These are phyloP conservation scores for Torrubiellomyces zombiae DNA, from an alignment of 2,329 filamentous ascomycete genomes.

Conservation along the genomic window DNA sequence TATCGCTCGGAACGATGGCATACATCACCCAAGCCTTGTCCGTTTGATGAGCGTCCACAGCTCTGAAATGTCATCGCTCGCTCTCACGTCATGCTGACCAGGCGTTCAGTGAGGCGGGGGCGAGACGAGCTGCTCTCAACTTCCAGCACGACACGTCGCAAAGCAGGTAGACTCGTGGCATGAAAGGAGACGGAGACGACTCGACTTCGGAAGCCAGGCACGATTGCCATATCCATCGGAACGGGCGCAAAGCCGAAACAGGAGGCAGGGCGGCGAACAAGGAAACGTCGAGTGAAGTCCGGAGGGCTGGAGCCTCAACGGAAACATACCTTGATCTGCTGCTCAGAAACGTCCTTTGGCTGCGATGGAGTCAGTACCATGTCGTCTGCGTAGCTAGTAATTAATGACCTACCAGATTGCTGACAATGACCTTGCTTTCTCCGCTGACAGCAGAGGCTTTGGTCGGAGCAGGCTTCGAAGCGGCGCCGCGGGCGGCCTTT, in stretches of 20 bases:
- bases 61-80: constrained; percentile 13
- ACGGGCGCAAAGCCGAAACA: constrained; percentile 11
- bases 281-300: constrained; percentile 52
- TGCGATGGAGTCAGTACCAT: constrained; percentile 21
- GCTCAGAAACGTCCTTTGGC: constrained; percentile 92
- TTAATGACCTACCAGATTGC: constrained; percentile 66
- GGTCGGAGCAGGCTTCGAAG: constrained; percentile 45
- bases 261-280: constrained; percentile 21
- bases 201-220: constrained; percentile 1
- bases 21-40: constrained; percentile 3
- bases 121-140: constrained; percentile 44
- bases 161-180: constrained; percentile 13
- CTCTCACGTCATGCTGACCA: constrained; percentile 30
- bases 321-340: constrained; percentile 99
- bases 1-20: constrained; percentile 3
- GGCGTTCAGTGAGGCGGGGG: constrained; percentile 25
- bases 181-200: constrained; percentile 16
- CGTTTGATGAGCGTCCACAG: no score
- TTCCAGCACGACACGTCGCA: constrained; percentile 23
- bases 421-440: constrained; percentile 96
- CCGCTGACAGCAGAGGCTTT: constrained; percentile 44
- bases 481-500: constrained; percentile 40
- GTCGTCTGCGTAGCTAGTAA: background rate
- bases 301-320: constrained; percentile 53
- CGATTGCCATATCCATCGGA: constrained; percentile 3